Evolutionary conservation across 1,139 yeast species (phyloP), one percentile per base, ranked within the genome.

Genomic region (Candida pseudoviswanathii): DNA sequence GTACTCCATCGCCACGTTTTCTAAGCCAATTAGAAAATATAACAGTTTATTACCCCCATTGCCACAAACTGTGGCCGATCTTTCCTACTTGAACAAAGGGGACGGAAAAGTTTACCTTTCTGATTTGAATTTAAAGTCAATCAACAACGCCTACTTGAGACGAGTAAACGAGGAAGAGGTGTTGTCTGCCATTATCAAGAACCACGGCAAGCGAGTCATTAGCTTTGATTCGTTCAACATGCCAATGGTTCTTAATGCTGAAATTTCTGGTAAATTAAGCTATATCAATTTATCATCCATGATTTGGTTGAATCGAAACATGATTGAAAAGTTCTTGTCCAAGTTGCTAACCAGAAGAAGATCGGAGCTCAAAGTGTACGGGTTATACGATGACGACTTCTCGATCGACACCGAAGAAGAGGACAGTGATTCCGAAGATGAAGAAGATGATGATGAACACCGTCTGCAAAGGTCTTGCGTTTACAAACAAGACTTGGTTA

Each of bases 301-400:
- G 61, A 73, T 81, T 42, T 82, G 87, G 85, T 61, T 83, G 34
- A 77, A 77, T 54, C 76, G 75, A 51, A 62, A 58, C 11, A 59
- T 70, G 42, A 67, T 81, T 16, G 66, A 73, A 43, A 54, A 57
- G 4, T 71, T 77, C 50, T 57, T 74, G 42, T 46, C 53, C 2
- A 56, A 58, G 11, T 51, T 65, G 30, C 51, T 66, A 4, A 46
- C 47, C 2, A 54, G 47, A 34, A 45, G 51, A 31, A 47, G 53
- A n/a, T 27, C 39, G 10, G 52, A 50, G 10, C 46, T 51, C 26
- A 26, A 29, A 10, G 33, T 43, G 6, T 51, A 48, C 44, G 54
- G 51, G 4, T 43, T 44, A 24, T 51, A 48, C 36, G 51, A 44
- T 34, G 37, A 36, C 32, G 50, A 51, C 32, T 16, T 11, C 48